Conservation (phyloP, 148 eudicot species). For the Oxyria digyna region DNA sequence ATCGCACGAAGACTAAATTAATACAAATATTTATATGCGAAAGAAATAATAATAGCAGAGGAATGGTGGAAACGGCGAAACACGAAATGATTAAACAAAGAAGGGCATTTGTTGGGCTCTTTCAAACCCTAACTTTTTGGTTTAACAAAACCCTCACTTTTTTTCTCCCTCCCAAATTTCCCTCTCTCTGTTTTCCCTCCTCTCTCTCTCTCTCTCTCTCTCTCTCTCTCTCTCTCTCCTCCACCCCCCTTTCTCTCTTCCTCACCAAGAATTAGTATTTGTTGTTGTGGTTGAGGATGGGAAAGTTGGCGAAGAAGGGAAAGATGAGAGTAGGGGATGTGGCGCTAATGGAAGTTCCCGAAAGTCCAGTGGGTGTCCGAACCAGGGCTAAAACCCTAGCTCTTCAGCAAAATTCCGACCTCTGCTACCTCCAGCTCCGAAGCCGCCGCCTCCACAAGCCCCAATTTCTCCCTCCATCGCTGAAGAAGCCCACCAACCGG, state of each 20-base stretch:
- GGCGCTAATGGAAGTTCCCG: constrained; percentile 48
- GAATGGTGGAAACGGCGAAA: too few species aligned
- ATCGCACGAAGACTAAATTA: too few species aligned
- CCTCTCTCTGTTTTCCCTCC: constrained; percentile 6
- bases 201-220: background rate
- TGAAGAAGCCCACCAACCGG: background rate
- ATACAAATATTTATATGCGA: too few species aligned
- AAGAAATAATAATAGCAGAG: too few species aligned
- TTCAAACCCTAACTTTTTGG: constrained; percentile 3
- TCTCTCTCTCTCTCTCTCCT: background rate
- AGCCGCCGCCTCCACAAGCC: constrained; percentile 67
- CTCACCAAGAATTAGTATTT: background rate
- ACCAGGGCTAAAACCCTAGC: constrained; percentile 80
- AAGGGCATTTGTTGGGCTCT: background rate
- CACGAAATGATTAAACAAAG: too few species aligned
- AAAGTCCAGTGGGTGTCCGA: constrained; percentile 48
- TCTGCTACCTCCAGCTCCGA: constrained; percentile 64
- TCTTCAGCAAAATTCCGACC: constrained; percentile 33
- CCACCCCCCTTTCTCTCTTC: background rate
- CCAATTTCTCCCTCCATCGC: constrained; percentile 16
- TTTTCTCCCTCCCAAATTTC: background rate
- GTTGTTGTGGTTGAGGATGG: constrained; percentile 21
- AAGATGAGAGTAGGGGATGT: constrained; percentile 43
- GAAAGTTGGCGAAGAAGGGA: constrained; percentile 58
- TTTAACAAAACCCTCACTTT: background rate